Percentiles rank a stretch among this genome's conserved stretches.
Conservation (phyloP, 2,329 filamentous ascomycete genomes). For the Scopulariopsis brevicaulis region DNA sequence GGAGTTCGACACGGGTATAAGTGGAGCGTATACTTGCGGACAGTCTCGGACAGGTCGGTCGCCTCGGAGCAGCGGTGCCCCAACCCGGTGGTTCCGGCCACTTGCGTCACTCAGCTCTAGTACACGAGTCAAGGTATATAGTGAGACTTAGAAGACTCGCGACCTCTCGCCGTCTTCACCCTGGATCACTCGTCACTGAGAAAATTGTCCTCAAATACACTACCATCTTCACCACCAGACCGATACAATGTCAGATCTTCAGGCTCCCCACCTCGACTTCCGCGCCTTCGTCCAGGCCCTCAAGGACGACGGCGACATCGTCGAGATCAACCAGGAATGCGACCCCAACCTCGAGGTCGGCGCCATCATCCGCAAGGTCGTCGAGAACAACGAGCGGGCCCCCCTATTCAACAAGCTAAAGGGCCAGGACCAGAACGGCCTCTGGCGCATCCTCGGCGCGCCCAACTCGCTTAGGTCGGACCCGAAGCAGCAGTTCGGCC, state of each 20-base stretch:
- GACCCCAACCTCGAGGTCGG: slow-evolving; percentile 32
- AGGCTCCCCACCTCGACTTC: slow-evolving; percentile 22
- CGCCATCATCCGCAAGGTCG: slow-evolving; percentile 32
- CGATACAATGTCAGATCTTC: not conserved
- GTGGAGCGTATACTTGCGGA: not conserved
- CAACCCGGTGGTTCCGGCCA: not conserved
- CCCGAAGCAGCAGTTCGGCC: slow-evolving; percentile 21
- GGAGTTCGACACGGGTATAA: not conserved
- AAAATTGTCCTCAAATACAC: too few species aligned
- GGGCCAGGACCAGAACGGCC: slow-evolving; percentile 27
- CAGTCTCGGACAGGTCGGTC: not conserved
- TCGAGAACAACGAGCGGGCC: slow-evolving; percentile 31
- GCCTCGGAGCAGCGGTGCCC: not conserved
- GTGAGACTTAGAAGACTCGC: not conserved
- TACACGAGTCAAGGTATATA: not conserved
- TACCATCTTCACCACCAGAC: not conserved
- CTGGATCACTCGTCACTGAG: too few species aligned
- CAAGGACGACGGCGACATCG: slow-evolving; percentile 27
- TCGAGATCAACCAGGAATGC: slow-evolving; percentile 28
- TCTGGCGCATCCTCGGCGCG: slow-evolving; percentile 35
- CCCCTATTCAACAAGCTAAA: slow-evolving; percentile 40
- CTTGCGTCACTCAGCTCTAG: not conserved
- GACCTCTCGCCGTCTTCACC: not conserved
- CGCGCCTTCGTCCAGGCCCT: slow-evolving; percentile 31
- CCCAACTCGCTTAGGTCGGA: slow-evolving; percentile 23